These are phyloP conservation scores for Omphalea diandra DNA, from an alignment of 441 rosid species.

Conservation along the genomic window DNA sequence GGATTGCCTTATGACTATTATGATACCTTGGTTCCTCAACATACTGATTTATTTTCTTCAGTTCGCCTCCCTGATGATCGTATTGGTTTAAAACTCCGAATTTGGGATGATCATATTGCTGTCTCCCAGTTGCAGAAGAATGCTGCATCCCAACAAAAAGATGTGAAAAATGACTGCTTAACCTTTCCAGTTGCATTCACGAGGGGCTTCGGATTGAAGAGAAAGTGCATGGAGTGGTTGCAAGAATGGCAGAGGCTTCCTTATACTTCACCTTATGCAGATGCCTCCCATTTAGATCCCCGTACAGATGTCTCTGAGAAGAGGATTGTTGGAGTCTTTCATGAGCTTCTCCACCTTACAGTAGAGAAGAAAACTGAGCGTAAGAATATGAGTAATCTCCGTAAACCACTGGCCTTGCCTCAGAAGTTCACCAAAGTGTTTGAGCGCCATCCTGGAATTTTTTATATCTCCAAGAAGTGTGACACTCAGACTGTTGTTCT, in stretches of 20 bases:
- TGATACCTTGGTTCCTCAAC: constrained; percentile 36
- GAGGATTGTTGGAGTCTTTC: constrained; percentile 82
- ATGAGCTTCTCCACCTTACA: constrained; percentile 79
- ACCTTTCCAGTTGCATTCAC: constrained; percentile 72
- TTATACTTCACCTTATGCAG: constrained; percentile 66
- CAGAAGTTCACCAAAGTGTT: constrained; percentile 87
- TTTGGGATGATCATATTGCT: constrained; percentile 59
- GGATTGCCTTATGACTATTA: constrained; percentile 74
- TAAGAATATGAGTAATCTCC: constrained; percentile 71
- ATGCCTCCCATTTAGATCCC: constrained; percentile 69
- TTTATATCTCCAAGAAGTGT: constrained; percentile 63
- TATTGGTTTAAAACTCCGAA: constrained; percentile 47
- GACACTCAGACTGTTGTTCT: constrained; percentile 77
- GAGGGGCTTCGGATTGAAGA: constrained; percentile 79
- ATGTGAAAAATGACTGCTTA: constrained; percentile 26
- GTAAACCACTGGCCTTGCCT: constrained; percentile 61
- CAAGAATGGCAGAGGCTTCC: constrained; percentile 85
- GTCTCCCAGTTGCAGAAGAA: constrained; percentile 53
- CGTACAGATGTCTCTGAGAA: constrained; percentile 84
- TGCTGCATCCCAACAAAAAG: constrained; percentile 32
- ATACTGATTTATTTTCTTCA: constrained; percentile 48
- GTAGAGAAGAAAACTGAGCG: constrained; percentile 68
- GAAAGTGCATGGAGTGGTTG: constrained; percentile 78
- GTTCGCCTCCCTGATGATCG: constrained; percentile 52
- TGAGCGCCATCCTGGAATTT: constrained; percentile 84